A percentile compares a stretch with the other conserved stretches of the same genome.
Evolutionary conservation across 805 yeast genomes (phyloP).

Genomic region (Pichia paraexigua): DNA sequence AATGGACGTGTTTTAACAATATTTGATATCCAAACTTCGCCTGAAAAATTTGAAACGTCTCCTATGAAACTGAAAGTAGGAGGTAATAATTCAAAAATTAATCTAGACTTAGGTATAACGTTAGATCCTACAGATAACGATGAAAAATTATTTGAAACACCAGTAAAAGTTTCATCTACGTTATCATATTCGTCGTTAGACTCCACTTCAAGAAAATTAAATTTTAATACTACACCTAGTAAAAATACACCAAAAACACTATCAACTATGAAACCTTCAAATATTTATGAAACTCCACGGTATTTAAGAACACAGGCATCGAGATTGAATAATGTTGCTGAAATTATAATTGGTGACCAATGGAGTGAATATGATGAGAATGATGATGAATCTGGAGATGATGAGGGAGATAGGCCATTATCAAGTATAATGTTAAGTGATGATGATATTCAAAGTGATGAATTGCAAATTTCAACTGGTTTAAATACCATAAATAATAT

Average conservation of each 20-base stretch:
- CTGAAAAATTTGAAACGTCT: constrained; percentile 7
- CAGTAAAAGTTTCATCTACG: constrained; percentile 14
- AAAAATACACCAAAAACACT: background rate
- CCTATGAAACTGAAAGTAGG: background rate
- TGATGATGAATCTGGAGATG: background rate
- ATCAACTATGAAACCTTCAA: background rate
- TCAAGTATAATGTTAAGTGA: background rate
- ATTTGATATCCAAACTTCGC: constrained; percentile 43
- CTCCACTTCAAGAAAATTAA: constrained; percentile 4
- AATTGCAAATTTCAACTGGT: background rate
- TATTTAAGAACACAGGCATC: constrained; percentile 14
- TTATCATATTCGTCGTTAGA: background rate
- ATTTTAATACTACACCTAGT: constrained; percentile 10
- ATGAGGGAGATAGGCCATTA: background rate
- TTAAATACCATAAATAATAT: background rate
- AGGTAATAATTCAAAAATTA: background rate
- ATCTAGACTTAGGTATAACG: background rate
- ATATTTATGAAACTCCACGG: constrained; percentile 17
- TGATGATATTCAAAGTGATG: background rate
- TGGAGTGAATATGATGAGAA: constrained; percentile 6
- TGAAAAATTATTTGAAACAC: constrained; percentile 22
- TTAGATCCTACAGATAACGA: background rate
- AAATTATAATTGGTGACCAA: constrained; percentile 1
- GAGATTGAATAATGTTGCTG: constrained; percentile 6
- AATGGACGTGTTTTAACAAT: constrained; percentile 69